These are phyloP conservation scores for Hanseniaspora gamundiae DNA, from an alignment of 1,139 yeast species.

Conservation along the genomic window DNA sequence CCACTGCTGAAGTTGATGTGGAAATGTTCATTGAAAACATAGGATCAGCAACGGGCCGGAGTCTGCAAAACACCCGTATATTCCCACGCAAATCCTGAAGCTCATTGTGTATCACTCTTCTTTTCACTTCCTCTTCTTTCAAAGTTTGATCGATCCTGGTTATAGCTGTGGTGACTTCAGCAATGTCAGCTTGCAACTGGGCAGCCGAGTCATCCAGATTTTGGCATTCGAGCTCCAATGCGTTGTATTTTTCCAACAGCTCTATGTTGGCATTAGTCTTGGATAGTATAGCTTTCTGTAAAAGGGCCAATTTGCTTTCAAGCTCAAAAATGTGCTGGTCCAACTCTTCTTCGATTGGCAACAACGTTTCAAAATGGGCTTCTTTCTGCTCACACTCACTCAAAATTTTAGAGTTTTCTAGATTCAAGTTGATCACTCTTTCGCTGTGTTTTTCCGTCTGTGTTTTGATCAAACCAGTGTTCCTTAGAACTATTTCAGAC, in stretches of 20 bases:
- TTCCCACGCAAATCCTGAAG: conserved; percentile 86
- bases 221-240: conserved; percentile 8
- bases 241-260: conserved; percentile 7
- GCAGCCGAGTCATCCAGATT: conserved; percentile 13
- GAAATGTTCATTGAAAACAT: conserved; percentile 27
- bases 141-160: conserved; percentile 25
- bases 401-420: not conserved
- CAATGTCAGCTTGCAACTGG: conserved; percentile 21
- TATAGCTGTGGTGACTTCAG: conserved; percentile 18
- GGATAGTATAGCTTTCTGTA: conserved; percentile 12
- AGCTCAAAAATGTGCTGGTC: not conserved
- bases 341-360: not conserved
- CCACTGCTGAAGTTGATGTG: conserved; percentile 44
- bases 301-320: conserved; percentile 4
- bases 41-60: conserved; percentile 42
- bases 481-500: not conserved
- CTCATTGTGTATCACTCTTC: conserved; percentile 62
- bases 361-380: not conserved
- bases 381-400: not conserved
- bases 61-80: conserved; percentile 80
- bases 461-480: conserved; percentile 1
- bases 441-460: not conserved
- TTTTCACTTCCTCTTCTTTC: conserved; percentile 35
- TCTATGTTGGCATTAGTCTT: conserved; percentile 5
- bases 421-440: not conserved